A percentile compares a stretch with the other conserved stretches of the same genome.
Evolutionary conservation across 2,329 filamentous ascomycete species (phyloP).

Genomic region (Aspergillus tanneri): DNA sequence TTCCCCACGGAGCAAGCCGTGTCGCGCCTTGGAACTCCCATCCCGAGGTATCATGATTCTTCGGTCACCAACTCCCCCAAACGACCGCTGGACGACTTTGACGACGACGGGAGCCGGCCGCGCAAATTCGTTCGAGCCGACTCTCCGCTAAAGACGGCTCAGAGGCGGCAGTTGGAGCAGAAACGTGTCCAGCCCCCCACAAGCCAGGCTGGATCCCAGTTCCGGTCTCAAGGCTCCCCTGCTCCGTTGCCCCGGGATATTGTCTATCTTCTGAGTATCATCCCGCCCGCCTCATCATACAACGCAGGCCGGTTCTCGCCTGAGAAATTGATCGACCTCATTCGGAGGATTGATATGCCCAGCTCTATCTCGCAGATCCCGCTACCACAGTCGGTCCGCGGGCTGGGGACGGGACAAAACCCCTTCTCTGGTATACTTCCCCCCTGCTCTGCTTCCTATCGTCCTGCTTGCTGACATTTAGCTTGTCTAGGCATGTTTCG

Average conservation of each 20-base stretch:
- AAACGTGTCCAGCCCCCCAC: conserved; percentile 46
- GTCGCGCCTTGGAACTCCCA: conserved; percentile 37
- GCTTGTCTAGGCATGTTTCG: conserved; percentile 6
- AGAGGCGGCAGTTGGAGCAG: conserved; percentile 78
- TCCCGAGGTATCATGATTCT: conserved; percentile 35
- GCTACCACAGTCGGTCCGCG: conserved; percentile 34
- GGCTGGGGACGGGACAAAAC: conserved; percentile 27
- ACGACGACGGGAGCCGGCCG: conserved; percentile 69
- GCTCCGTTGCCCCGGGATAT: conserved; percentile 71
- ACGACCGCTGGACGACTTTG: conserved; percentile 68
- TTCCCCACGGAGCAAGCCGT: conserved; percentile 25
- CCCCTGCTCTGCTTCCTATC: too few species aligned
- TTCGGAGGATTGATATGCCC: conserved; percentile 68
- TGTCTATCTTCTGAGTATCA: conserved; percentile 64
- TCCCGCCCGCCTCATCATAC: conserved; percentile 72
- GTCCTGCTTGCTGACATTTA: not conserved
- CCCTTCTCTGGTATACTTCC: conserved; percentile 36
- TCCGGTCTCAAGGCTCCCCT: conserved; percentile 56
- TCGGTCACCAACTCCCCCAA: conserved; percentile 48
- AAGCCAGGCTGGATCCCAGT: conserved; percentile 29
- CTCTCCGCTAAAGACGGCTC: conserved; percentile 87
- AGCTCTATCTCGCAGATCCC: conserved; percentile 46
- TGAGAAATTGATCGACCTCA: conserved; percentile 68
- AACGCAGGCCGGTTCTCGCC: conserved; percentile 68
- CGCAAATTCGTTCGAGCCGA: conserved; percentile 87